Base-by-base conservation (phyloP, 73 alveolate genomes). In the Uronychia binucleata region DNA sequence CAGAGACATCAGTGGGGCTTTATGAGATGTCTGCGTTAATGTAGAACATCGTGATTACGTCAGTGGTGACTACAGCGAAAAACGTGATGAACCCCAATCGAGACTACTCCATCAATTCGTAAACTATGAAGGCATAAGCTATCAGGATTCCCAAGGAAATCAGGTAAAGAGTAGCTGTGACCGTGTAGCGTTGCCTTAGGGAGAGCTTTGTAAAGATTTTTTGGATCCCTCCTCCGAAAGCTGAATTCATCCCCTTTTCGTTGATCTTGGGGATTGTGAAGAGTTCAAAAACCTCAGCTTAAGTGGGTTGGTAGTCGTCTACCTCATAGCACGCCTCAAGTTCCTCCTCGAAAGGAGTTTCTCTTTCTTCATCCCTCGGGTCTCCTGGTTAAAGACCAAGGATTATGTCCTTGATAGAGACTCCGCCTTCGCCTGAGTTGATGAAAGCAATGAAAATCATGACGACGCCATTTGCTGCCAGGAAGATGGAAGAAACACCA, bases 181-280 rank as follows among this genome's bases (percentile, higher is more conserved):
- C 57, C 0, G 74, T 0, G 33, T 34, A 31, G 60, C 60, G 81
- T 1, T 27, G 60, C 13, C 27, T 31, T n/a, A 28, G 58, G 0
- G 75, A 27, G 77, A 83, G 1, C 28, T 34, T 57, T 30, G 30
- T 46, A 58, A 87, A 91, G 58, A 82, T 28, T 5, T 82, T 77
- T 75, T 85, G 79, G 19, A 91, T 31, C 26, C 96, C 96, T 32
- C 94, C 94, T 58, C 90, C 91, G 28, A 46, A 46, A 87, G 79
- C 33, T 85, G 59, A 29, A 59, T 77, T 0, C 79, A 57, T 25
- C 19, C 85, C 35, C 5, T 46, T 84, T 77, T 59, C 59, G 46
- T 0, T 11, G 33, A 46, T 81, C 27, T 75, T 59, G 11, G 82
- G 77, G 34, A 92, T 78, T 13, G 97, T 92, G 78, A 89, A 92